phyloP scores from a whole-genome alignment of 305 asterid genomes.

The Fraxinus paxiana region DNA sequence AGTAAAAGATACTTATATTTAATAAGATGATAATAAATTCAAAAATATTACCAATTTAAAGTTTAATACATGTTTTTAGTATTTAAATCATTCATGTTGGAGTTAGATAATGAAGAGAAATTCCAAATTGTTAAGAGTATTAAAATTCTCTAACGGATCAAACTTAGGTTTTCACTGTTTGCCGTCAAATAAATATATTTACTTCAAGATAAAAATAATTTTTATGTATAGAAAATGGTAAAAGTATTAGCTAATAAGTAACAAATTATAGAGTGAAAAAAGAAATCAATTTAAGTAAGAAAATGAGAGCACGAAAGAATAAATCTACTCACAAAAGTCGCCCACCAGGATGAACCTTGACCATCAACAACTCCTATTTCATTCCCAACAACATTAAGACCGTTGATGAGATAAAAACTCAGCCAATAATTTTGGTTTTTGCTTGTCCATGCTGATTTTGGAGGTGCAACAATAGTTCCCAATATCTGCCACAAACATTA shows the following conservation, averaged over 20 bases:
- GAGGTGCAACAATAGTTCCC: slow-evolving; percentile 49
- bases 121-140: not conserved
- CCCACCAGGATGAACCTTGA: slow-evolving; percentile 47
- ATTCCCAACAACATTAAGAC: slow-evolving; percentile 35
- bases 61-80: not conserved
- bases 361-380: slow-evolving; percentile 44
- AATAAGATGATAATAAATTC: not conserved
- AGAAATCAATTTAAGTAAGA: not conserved
- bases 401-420: slow-evolving; percentile 27
- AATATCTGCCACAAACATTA: slow-evolving; percentile 25
- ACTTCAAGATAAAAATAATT: not conserved
- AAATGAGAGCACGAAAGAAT: not conserved
- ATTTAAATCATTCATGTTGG: not conserved
- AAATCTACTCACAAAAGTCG: slow-evolving; percentile 21
- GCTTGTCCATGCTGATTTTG: slow-evolving; percentile 34
- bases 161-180: not conserved
- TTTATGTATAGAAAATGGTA: not conserved
- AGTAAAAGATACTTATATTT: not conserved
- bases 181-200: not conserved
- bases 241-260: not conserved
- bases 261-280: not conserved
- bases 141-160: not conserved
- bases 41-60: too few relatives aligned
- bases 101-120: not conserved
- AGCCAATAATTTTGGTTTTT: slow-evolving; percentile 31